Conservation (phyloP, 352 stramenopile species). For the Globisporangium spiculum region DNA sequence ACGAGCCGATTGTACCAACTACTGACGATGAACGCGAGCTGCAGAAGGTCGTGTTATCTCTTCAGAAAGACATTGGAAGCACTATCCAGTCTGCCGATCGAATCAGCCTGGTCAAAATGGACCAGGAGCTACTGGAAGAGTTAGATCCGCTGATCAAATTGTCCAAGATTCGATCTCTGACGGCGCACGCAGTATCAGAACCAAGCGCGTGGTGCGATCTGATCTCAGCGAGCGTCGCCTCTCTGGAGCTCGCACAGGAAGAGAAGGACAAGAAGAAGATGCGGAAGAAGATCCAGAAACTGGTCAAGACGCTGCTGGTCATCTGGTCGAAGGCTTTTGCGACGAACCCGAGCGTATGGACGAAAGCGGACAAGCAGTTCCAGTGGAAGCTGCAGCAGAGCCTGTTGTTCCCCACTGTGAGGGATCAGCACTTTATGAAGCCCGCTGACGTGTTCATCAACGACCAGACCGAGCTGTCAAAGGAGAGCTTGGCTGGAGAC, state of each 20-base stretch:
- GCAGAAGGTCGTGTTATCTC: constrained; percentile 32
- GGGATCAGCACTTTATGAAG: constrained; percentile 16
- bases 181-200: constrained; percentile 24
- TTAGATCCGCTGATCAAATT: constrained; percentile 37
- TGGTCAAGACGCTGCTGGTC: constrained; percentile 16
- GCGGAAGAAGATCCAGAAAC: constrained; percentile 19
- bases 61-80: constrained; percentile 21
- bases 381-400: constrained; percentile 28
- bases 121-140: constrained; percentile 16
- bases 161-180: constrained; percentile 29
- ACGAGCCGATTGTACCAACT: constrained; percentile 26
- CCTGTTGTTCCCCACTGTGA: constrained; percentile 29
- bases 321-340: constrained; percentile 19
- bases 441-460: constrained; percentile 57
- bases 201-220: constrained; percentile 36
- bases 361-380: constrained; percentile 19
- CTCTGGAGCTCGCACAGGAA: constrained; percentile 10
- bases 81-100: constrained; percentile 1
- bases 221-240: background rate
- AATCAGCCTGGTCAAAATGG: constrained; percentile 34
- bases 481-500: constrained; percentile 23
- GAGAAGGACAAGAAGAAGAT: background rate
- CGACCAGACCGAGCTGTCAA: constrained; percentile 49
- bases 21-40: constrained; percentile 38
- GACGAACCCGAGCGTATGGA: constrained; percentile 3